A percentile compares a stretch with the other conserved stretches of the same genome.
Evolutionary conservation across 371 early-diverging fungal species (phyloP).

Genomic region (Apophysomyces elegans): DNA sequence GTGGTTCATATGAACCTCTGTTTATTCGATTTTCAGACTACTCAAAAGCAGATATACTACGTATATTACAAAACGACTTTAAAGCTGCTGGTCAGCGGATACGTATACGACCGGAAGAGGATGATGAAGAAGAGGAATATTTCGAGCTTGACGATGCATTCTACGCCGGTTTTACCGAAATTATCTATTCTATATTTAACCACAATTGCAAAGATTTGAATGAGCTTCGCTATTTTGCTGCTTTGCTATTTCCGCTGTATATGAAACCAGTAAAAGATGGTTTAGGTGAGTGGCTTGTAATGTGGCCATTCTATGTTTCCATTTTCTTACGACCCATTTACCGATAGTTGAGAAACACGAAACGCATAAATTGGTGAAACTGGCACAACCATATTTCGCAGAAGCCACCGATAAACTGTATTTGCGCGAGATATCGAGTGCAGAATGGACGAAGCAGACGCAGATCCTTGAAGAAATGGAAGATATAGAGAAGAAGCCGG

Average conservation of each 20-base stretch:
- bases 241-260: constrained; percentile 81
- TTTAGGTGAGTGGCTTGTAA: constrained; percentile 47
- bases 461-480: constrained; percentile 15
- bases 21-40: constrained; percentile 76
- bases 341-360: constrained; percentile 54
- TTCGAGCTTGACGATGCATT: constrained; percentile 61
- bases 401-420: constrained; percentile 83
- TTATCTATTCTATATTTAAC: constrained; percentile 77
- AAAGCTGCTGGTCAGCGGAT: constrained; percentile 34
- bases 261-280: constrained; percentile 77
- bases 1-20: constrained; percentile 69
- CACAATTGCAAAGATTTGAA: constrained; percentile 82
- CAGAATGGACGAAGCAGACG: constrained; percentile 74
- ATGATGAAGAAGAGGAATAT: constrained; percentile 20
- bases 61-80: constrained; percentile 74
- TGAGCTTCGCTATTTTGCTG: constrained; percentile 83
- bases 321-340: not conserved
- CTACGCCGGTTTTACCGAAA: constrained; percentile 67
- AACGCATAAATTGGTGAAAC: constrained; percentile 68
- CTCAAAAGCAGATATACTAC: constrained; percentile 67
- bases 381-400: constrained; percentile 77
- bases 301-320: not conserved
- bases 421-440: constrained; percentile 82
- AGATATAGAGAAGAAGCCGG: constrained; percentile 12
- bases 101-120: constrained; percentile 19